phyloP scores from a whole-genome alignment of 805 yeast species.

The Tetrapisispora fleetii region DNA sequence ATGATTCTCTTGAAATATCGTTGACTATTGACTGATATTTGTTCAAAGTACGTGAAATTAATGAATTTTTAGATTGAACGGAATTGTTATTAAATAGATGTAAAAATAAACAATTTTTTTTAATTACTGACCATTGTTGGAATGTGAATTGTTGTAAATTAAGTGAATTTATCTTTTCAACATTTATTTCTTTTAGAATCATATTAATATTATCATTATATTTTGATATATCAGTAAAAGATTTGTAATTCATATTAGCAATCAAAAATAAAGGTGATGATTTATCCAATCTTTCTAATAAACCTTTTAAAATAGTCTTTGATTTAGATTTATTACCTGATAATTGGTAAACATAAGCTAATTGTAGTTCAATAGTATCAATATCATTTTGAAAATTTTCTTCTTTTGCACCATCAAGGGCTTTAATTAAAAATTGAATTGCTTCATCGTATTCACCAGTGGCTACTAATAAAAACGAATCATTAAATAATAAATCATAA shows the following conservation, averaged over 20 bases:
- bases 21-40: slow-evolving; percentile 17
- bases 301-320: slow-evolving; percentile 27
- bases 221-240: slow-evolving; percentile 25
- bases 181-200: slow-evolving; percentile 28
- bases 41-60: slow-evolving; percentile 17
- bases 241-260: slow-evolving; percentile 26
- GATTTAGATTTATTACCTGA: slow-evolving; percentile 32
- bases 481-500: slow-evolving; percentile 58
- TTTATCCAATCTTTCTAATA: slow-evolving; percentile 19
- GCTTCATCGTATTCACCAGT: slow-evolving; percentile 34
- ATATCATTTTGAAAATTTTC: slow-evolving; percentile 39
- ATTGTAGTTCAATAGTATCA: slow-evolving; percentile 53
- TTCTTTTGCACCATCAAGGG: slow-evolving; percentile 34
- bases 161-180: slow-evolving; percentile 14
- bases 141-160: slow-evolving; percentile 16
- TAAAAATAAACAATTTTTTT: slow-evolving; percentile 16
- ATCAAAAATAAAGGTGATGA: slow-evolving; percentile 24
- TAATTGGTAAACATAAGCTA: slow-evolving; percentile 44
- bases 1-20: slow-evolving; percentile 20
- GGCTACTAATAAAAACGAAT: slow-evolving; percentile 45
- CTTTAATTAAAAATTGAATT: slow-evolving; percentile 35
- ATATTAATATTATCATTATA: slow-evolving; percentile 24
- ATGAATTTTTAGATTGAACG: slow-evolving; percentile 10
- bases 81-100: slow-evolving; percentile 20
- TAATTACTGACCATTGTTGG: slow-evolving; percentile 19